A percentile compares a stretch with the other conserved stretches of the same genome.
Conservation (phyloP, 202 grass and related monocot species). For the Sporobolus alterniflorus region DNA sequence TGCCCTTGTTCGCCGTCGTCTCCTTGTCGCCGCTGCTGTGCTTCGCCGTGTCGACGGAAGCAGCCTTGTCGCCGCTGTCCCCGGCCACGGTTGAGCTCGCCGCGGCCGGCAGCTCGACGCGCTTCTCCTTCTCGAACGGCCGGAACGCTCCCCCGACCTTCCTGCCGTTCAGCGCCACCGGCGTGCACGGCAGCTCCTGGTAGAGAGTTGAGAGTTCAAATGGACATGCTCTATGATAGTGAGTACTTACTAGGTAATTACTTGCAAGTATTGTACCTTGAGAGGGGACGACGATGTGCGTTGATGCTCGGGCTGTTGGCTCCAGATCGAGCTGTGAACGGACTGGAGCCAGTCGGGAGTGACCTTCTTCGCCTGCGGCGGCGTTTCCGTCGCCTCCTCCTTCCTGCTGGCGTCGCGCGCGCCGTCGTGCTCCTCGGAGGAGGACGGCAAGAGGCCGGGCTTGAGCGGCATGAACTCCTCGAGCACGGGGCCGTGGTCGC, state of each 20-base stretch:
- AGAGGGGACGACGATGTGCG: not conserved
- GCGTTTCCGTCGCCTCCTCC: not conserved
- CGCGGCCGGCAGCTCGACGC: slow-evolving; percentile 39
- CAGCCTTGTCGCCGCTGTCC: slow-evolving; percentile 24
- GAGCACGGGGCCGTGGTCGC: slow-evolving; percentile 62
- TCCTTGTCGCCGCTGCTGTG: slow-evolving; percentile 10
- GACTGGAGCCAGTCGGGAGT: slow-evolving; percentile 80
- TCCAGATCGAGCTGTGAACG: slow-evolving; percentile 88
- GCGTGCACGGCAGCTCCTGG: slow-evolving; percentile 62
- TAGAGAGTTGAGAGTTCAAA: not conserved
- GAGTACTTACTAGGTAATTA: not conserved
- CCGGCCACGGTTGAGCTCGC: slow-evolving; percentile 47
- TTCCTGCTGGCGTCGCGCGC: slow-evolving; percentile 23
- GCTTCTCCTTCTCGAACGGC: slow-evolving; percentile 72
- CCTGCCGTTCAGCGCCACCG: slow-evolving; percentile 53
- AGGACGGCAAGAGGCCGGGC: slow-evolving; percentile 53
- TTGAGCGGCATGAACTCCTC: slow-evolving; percentile 97
- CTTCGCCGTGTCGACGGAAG: slow-evolving; percentile 12
- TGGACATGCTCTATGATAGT: not conserved
- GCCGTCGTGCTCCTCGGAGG: slow-evolving; percentile 45
- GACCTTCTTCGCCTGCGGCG: slow-evolving; percentile 29
- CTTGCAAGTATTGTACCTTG: slow-evolving; percentile 38
- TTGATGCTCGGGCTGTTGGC: slow-evolving; percentile 36
- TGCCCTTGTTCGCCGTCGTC: not conserved
- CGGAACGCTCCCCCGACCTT: slow-evolving; percentile 73